These are phyloP conservation scores for Aspergillus sp. DNA, from an alignment of 2,329 filamentous ascomycete species.

Conservation along the genomic window DNA sequence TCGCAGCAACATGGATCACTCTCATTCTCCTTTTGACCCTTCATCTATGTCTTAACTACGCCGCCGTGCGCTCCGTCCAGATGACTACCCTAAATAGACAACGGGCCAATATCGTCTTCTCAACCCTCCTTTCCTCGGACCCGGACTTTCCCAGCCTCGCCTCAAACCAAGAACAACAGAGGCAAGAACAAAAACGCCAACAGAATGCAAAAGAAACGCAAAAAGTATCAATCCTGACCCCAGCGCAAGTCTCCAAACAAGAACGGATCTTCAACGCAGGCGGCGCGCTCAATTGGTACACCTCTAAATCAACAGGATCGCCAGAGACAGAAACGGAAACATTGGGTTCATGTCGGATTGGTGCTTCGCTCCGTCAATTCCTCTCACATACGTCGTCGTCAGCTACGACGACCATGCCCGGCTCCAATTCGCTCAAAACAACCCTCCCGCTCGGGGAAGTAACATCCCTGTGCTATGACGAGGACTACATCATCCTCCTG, in stretches of 20 bases:
- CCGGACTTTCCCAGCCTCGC: conserved; percentile 17
- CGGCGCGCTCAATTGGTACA: conserved; percentile 60
- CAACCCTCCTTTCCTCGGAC: conserved; percentile 50
- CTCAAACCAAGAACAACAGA: background rate
- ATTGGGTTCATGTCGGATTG: conserved; percentile 58
- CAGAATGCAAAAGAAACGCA: conserved; percentile 8
- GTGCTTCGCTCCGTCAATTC: conserved; percentile 45
- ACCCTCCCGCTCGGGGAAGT: conserved; percentile 48
- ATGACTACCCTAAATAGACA: conserved; percentile 86
- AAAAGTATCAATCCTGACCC: conserved; percentile 48
- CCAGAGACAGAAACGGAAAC: background rate
- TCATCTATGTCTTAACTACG: conserved; percentile 83
- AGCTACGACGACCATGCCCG: background rate
- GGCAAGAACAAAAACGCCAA: background rate
- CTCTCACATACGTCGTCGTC: conserved; percentile 16
- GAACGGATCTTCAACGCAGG: conserved; percentile 64
- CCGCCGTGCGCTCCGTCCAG: conserved; percentile 77
- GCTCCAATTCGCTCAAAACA: conserved; percentile 27
- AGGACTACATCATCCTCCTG: conserved; percentile 64
- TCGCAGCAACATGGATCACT: conserved; percentile 69
- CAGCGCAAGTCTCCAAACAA: conserved; percentile 61
- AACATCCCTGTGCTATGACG: conserved; percentile 50
- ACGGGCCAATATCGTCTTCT: conserved; percentile 75
- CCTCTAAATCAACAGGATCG: background rate
- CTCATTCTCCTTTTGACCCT: conserved; percentile 70